Evolutionary conservation across 441 rosid genomes (phyloP).

Genomic region (Melastoma candidum): DNA sequence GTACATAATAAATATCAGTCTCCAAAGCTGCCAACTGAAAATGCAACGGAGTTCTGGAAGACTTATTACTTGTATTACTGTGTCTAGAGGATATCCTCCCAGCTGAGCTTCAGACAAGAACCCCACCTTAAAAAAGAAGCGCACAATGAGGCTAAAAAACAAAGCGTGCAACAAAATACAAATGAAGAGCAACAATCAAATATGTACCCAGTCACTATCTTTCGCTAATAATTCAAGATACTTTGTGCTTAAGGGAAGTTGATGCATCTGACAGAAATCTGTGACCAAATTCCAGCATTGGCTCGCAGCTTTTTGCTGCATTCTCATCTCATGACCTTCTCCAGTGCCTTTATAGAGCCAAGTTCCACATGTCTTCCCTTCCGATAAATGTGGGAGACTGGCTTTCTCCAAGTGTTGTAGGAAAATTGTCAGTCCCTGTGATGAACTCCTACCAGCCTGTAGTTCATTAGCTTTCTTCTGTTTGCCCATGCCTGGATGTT

Average conservation of each 20-base stretch:
- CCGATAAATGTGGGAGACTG: constrained; percentile 63
- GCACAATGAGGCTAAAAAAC: constrained; percentile 20
- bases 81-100: constrained; percentile 90
- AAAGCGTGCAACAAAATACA: constrained; percentile 5
- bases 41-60: constrained; percentile 1
- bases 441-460: constrained; percentile 30
- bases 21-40: constrained; percentile 1
- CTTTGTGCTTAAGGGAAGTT: constrained; percentile 84
- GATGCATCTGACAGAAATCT: constrained; percentile 88
- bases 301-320: constrained; percentile 85
- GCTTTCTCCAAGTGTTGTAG: constrained; percentile 93
- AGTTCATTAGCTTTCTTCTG: constrained; percentile 32
- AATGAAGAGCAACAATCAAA: constrained; percentile 18
- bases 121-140: constrained; percentile 66
- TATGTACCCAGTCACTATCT: constrained; percentile 97
- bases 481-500: constrained; percentile 31
- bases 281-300: constrained; percentile 91
- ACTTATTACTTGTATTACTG: constrained; percentile 75
- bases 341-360: constrained; percentile 91
- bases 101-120: constrained; percentile 93
- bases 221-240: constrained; percentile 88
- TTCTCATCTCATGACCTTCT: constrained; percentile 80
- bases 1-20: too few species aligned
- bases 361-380: constrained; percentile 82
- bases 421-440: constrained; percentile 66